Conservation (phyloP, 176 grass and related monocot species). For the Rhynchospora breviuscula region DNA sequence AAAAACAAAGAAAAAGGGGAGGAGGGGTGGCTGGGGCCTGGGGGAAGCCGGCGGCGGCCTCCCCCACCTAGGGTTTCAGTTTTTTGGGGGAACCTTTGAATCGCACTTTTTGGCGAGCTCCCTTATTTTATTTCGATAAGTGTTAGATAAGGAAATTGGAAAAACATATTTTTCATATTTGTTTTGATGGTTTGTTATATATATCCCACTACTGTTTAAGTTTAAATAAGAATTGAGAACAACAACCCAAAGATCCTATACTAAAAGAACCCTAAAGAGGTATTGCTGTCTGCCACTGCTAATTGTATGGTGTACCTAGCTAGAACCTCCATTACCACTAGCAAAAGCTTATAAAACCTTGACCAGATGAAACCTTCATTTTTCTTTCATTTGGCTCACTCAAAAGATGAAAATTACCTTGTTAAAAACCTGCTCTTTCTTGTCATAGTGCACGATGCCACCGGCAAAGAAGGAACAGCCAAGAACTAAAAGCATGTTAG, state of each 20-base stretch:
- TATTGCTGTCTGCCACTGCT: not conserved
- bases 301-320: not conserved
- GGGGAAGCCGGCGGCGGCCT: no score
- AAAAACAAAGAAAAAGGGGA: no score
- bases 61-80: no score
- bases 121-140: no score
- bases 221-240: not conserved
- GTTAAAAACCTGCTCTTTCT: constrained; percentile 71
- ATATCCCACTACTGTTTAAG: not conserved
- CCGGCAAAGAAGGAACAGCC: constrained; percentile 73
- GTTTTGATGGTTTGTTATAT: not conserved
- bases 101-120: no score
- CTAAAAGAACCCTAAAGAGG: not conserved
- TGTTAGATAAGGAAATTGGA: not conserved
- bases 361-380: not conserved
- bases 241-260: not conserved
- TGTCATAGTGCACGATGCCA: constrained; percentile 44
- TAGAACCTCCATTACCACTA: not conserved
- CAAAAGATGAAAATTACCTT: constrained; percentile 39
- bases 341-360: not conserved
- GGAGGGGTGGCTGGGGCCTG: no score
- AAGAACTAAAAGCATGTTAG: constrained; percentile 78
- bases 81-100: no score
- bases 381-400: not conserved
- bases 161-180: not conserved